A percentile compares a stretch with the other conserved stretches of the same genome.
These are phyloP conservation scores for Mycena belliarum DNA, from an alignment of 768 basidiomycete genomes.

Conservation along the genomic window DNA sequence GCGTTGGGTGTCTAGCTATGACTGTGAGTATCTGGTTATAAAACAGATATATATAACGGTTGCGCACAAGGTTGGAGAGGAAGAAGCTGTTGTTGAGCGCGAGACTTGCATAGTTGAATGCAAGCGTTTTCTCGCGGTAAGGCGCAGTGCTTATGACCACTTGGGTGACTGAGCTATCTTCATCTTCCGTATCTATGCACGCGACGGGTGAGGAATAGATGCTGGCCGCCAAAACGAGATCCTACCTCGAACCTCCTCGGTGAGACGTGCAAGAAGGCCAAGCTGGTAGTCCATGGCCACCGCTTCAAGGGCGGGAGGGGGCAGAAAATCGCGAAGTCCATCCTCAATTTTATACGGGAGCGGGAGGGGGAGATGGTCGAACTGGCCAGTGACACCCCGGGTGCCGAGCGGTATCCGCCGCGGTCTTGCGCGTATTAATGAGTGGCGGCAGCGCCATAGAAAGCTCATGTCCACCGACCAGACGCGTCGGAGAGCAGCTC, in stretches of 20 bases:
- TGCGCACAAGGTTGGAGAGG: constrained; percentile 74
- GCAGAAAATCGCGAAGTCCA: constrained; percentile 79
- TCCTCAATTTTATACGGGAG: constrained; percentile 69
- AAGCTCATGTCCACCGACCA: constrained; percentile 13
- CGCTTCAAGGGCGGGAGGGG: constrained; percentile 67
- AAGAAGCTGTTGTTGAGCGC: constrained; percentile 97
- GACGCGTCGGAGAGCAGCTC: constrained; percentile 8
- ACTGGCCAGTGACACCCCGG: constrained; percentile 18
- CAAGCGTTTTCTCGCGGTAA: constrained; percentile 58
- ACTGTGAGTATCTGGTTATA: not conserved
- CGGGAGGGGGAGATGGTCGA: constrained; percentile 24
- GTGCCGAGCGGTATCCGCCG: constrained; percentile 12
- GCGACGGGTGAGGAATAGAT: not conserved
- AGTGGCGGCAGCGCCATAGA: constrained; percentile 16
- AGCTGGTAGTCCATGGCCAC: constrained; percentile 85
- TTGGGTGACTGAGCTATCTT: constrained; percentile 61
- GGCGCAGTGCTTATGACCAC: constrained; percentile 70
- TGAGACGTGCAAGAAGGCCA: constrained; percentile 76
- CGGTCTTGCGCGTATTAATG: constrained; percentile 11
- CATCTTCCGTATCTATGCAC: constrained; percentile 54
- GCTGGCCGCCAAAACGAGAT: not conserved
- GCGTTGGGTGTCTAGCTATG: constrained; percentile 36
- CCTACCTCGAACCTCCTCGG: constrained; percentile 73
- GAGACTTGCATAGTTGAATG: constrained; percentile 89
- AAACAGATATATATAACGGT: too few relatives aligned